Percentiles rank a stretch among this genome's conserved stretches.
These are phyloP conservation scores for Euptelea pleiosperma DNA, from an alignment of 164 flowering plant species.

Conservation along the genomic window DNA sequence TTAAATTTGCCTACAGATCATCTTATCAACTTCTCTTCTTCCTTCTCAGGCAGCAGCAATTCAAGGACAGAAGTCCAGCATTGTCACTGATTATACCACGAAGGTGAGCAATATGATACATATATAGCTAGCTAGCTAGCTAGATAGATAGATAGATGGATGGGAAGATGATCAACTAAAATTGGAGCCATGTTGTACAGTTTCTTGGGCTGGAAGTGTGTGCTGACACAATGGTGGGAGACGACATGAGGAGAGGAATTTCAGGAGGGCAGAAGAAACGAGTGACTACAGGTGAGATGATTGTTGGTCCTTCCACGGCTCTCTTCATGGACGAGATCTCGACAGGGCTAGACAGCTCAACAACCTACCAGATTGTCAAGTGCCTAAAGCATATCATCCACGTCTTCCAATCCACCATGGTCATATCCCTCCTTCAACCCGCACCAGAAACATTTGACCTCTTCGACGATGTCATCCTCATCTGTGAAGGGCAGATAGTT, in stretches of 20 bases:
- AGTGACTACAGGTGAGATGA: constrained; percentile 42
- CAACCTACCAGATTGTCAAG: constrained; percentile 40
- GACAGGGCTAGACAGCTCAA: constrained; percentile 44
- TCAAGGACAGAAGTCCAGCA: constrained; percentile 26
- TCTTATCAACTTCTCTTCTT: neutral
- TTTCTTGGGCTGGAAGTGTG: constrained; percentile 36
- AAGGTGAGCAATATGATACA: constrained; percentile 20
- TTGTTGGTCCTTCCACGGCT: constrained; percentile 35
- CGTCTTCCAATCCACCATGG: constrained; percentile 21
- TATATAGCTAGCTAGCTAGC: no score
- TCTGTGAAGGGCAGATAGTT: constrained; percentile 29
- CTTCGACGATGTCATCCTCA: constrained; percentile 38
- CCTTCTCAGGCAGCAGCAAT: constrained; percentile 23
- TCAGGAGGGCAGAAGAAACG: constrained; percentile 43
- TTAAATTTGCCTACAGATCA: neutral
- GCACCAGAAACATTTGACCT: constrained; percentile 37
- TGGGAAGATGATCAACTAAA: neutral
- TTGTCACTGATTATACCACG: constrained; percentile 27
- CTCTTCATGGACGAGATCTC: constrained; percentile 43
- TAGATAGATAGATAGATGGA: no score
- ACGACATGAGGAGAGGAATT: constrained; percentile 35
- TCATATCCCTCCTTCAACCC: constrained; percentile 39
- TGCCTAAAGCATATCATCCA: constrained; percentile 25
- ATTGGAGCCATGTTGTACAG: constrained; percentile 19
- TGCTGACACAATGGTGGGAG: constrained; percentile 35